Conservation (phyloP, 257 asterid species). For the Fraxinus americana region DNA sequence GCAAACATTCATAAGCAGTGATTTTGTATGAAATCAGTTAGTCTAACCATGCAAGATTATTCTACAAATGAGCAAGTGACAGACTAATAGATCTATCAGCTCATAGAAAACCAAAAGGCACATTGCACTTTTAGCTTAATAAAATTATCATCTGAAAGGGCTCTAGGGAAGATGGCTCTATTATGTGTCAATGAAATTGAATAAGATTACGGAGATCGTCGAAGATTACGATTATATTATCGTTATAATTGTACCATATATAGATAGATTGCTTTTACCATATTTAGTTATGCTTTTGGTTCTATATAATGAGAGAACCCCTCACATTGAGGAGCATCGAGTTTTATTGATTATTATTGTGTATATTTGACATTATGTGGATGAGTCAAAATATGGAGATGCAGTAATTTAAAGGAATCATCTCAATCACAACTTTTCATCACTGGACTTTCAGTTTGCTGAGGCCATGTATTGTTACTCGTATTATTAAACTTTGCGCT, state of each 20-base stretch:
- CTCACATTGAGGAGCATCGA: no score
- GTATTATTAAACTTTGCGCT: no score
- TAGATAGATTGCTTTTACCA: no score
- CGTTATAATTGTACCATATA: no score
- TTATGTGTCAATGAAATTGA: no score
- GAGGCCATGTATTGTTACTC: neutral
- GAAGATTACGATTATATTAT: no score
- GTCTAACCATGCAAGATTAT: neutral
- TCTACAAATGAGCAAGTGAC: neutral
- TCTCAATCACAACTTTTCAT: neutral
- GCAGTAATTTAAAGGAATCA: neutral
- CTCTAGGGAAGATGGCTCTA: neutral
- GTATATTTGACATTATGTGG: neutral
- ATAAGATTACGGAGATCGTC: no score
- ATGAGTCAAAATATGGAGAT: neutral
- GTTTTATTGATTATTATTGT: no score
- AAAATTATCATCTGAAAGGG: no score
- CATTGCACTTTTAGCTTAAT: neutral
- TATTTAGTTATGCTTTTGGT: no score
- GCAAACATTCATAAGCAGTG: slow-evolving; percentile 21
- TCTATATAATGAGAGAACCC: no score
- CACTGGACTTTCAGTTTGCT: neutral
- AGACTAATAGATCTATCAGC: neutral
- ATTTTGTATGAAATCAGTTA: neutral
- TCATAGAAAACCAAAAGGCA: neutral